Base-by-base conservation (phyloP, 2,329 filamentous ascomycete species). In the Thielaviopsis musarum region DNA sequence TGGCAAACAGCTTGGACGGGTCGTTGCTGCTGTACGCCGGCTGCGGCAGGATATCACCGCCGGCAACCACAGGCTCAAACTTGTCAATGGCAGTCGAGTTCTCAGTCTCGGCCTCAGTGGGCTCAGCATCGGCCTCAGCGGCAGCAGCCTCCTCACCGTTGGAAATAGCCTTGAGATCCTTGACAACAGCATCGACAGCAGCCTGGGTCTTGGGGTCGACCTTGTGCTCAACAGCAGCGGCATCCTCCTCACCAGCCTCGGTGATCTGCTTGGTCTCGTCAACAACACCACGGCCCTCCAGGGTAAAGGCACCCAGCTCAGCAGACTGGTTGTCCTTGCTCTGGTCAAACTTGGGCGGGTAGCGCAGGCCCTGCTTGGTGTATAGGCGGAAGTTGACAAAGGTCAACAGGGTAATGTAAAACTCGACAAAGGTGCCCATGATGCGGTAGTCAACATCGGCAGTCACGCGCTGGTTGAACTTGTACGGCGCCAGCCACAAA, bases 371-470 rank as follows among this genome's bases (percentile, higher is more conserved):
- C 64, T 95, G 77, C 0, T 88, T 84, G 1, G 90, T 95, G 75
- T 96, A 98, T 54, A 98, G 78, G 64, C 89, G 79, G 77, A 90
- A 98, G 77, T 98, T 96, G 73, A 97, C 84, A 68, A 98, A 98
- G 62, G 91, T 87, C 21, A 98, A 77, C 15, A 98, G 79, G 4
- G 91, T 97, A 67, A 94, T 95, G 77, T 98, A 98, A 72, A 98
- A 98, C 71, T 98, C 91, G 64, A 98, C 84, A 69, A 98, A 98
- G 4, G 93, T 98, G 62, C 89, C 91, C 93, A 98, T 98, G 73
- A 98, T 98, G 67, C 93, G 81, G 75, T 96, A 98, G 72, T 98
- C 93, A 64, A 98, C 87, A 71, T 98, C 93, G 61, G 87, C 88
- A 49, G 93, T 88, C 15, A 95, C 85, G 65, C 88, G 80, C 76